phyloP scores from a whole-genome alignment of 768 basidiomycete species.

The Xerocomellus intermedius region DNA sequence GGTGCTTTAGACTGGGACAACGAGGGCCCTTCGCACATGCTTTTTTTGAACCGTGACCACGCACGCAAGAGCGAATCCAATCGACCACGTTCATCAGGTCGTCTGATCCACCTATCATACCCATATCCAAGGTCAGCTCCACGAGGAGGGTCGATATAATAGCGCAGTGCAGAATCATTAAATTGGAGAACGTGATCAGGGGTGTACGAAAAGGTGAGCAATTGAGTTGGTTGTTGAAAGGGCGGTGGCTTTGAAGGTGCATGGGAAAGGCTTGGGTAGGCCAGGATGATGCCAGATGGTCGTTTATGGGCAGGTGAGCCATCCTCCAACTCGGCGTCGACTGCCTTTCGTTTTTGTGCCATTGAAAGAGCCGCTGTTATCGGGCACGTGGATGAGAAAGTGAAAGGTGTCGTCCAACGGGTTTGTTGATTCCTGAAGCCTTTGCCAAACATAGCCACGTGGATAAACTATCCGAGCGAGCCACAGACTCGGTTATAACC shows the following conservation, averaged over 20 bases:
- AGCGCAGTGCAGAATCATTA: conserved; percentile 66
- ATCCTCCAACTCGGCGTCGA: conserved; percentile 14
- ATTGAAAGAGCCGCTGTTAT: conserved; percentile 9
- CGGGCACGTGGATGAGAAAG: not conserved
- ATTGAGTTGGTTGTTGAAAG: conserved; percentile 68
- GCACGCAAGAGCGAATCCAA: conserved; percentile 68
- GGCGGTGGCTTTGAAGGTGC: conserved; percentile 32
- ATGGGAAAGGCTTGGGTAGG: conserved; percentile 26
- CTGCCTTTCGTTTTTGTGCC: conserved; percentile 30
- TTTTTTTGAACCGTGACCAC: conserved; percentile 42
- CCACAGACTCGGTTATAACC: no score
- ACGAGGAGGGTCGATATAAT: conserved; percentile 65
- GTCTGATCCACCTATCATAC: conserved; percentile 70
- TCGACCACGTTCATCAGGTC: conserved; percentile 63
- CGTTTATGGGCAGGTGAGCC: conserved; percentile 2
- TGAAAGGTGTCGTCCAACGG: not conserved
- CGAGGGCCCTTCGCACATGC: conserved; percentile 33
- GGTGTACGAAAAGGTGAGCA: conserved; percentile 74
- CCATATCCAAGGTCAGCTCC: conserved; percentile 66
- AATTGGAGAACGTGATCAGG: conserved; percentile 57
- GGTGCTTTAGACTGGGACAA: conserved; percentile 23
- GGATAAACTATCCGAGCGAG: not conserved
- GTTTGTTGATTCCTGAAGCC: conserved; percentile 18
- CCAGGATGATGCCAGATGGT: conserved; percentile 3
- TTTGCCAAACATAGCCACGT: conserved; percentile 28